Base-by-base conservation (phyloP, 352 stramenopile genomes). In the Globisporangium spiculum region DNA sequence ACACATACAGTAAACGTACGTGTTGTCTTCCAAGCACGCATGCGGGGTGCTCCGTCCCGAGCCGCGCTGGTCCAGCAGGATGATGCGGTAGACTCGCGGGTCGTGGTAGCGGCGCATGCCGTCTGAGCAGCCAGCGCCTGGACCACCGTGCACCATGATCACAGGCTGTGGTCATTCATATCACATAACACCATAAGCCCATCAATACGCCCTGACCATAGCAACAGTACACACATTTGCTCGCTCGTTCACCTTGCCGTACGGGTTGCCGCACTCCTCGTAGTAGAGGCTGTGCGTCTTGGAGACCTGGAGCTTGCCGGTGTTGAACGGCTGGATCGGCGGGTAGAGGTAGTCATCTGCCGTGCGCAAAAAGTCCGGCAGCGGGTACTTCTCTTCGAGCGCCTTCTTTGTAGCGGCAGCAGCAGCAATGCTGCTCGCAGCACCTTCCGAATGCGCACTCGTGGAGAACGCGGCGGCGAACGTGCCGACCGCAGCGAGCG, bases 131-230 rank as follows among this genome's bases (percentile, higher is more conserved):
- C 91, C 94, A 1, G 88, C 90, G 12, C 96, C 96, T 0, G 96
- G 96, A 2, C 96, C 96, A 32, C 96, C 96, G 74, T 99, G 96
- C 27, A 98, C 84, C 73, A 98, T 92, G n/a, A 99, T 84, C 38
- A 96, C 95, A 5, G 93, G 91, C 70, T 52, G 44, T 5, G 3
- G 44, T 52, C 44, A 22, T 52, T 52, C 44, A 22, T n/a, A 52
- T 24, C 44, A 22, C 18, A 52, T 24, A 50, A 4, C 44, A 52
- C 0, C 44, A 12, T 52, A 5, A 52, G 44, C 18, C 44, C 10
- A 20, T 24, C 0, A 24, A 52, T 22, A 52, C 14, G 5, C 41
- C 14, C 12, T 48, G 1, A 50, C 41, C 14, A 50, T 20, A 18
- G 6, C 12, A 46, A 14, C 41, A 48, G 4, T 7, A 8, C 16